phyloP scores from a whole-genome alignment of 495 filamentous ascomycete species.

The Daldinia caldariorum region DNA sequence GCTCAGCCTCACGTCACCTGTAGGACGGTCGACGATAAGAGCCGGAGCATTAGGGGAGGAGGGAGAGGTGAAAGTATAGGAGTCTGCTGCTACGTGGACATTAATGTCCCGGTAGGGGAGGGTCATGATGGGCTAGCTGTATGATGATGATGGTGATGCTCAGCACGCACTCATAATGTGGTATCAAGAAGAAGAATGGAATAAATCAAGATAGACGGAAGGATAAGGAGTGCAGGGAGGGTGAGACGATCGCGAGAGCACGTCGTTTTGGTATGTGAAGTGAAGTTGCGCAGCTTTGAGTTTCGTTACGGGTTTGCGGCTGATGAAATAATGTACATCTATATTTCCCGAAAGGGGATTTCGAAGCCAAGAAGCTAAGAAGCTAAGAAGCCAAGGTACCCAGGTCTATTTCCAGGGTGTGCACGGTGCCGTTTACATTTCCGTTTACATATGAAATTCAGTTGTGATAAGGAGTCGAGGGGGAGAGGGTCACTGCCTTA shows the following conservation, averaged over 20 bases:
- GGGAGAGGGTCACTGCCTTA: not conserved
- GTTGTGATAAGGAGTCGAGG: not conserved
- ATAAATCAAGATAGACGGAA: slow-evolving; percentile 5
- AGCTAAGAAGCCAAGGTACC: not conserved
- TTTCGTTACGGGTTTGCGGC: slow-evolving; percentile 18
- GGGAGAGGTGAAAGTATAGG: slow-evolving; percentile 96
- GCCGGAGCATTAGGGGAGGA: slow-evolving; percentile 89
- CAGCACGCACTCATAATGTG: slow-evolving; percentile 40
- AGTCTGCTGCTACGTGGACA: slow-evolving; percentile 85
- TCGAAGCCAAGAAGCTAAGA: slow-evolving; percentile 9
- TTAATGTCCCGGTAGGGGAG: slow-evolving; percentile 97
- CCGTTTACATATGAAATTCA: not conserved
- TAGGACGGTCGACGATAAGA: slow-evolving; percentile 87
- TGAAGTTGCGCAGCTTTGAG: slow-evolving; percentile 23
- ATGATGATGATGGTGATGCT: slow-evolving; percentile 18
- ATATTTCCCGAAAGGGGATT: slow-evolving; percentile 30
- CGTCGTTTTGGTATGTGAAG: slow-evolving; percentile 35
- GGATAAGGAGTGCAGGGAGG: slow-evolving; percentile 23
- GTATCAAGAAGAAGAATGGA: not conserved
- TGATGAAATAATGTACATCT: slow-evolving; percentile 24
- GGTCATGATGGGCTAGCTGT: slow-evolving; percentile 54
- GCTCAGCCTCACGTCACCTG: slow-evolving; percentile 87
- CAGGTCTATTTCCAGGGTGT: not conserved
- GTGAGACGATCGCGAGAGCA: slow-evolving; percentile 30
- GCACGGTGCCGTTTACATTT: not conserved